Percentiles rank a stretch among this genome's conserved stretches.
phyloP scores from a whole-genome alignment of 495 filamentous ascomycete species.

The Corynascus novoguineensis region DNA sequence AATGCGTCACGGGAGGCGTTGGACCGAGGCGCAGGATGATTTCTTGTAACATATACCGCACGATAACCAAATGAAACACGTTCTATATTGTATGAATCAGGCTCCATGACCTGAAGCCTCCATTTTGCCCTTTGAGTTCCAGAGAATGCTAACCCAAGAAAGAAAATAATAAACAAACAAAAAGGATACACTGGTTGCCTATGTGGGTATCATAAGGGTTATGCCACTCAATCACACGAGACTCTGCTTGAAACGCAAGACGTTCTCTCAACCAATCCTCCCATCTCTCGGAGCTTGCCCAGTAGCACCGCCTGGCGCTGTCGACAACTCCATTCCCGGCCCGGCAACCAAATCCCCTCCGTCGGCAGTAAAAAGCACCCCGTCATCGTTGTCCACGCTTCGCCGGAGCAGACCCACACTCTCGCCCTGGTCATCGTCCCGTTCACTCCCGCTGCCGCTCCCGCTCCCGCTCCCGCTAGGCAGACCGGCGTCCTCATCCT shows the following conservation, averaged over 20 bases:
- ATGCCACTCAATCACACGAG: constrained; percentile 3
- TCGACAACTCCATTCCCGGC: constrained; percentile 1
- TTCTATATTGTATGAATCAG: neutral
- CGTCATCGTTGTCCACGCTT: constrained; percentile 18
- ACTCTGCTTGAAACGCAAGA: too few relatives aligned
- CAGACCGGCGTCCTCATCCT: constrained; percentile 5
- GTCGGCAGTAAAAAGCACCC: constrained; percentile 23
- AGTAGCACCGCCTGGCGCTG: neutral
- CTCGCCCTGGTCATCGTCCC: constrained; percentile 22
- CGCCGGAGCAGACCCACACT: constrained; percentile 22
- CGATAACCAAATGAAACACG: neutral
- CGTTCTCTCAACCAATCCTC: neutral
- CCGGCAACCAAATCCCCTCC: constrained; percentile 20
- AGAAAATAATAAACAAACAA: too few relatives aligned
- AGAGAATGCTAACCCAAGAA: neutral
- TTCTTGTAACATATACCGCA: neutral
- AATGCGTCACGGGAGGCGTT: neutral
- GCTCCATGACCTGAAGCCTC: neutral
- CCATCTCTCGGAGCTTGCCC: neutral
- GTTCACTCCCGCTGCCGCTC: constrained; percentile 20
- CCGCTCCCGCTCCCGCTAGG: constrained; percentile 4
- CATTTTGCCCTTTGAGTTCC: neutral
- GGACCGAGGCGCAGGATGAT: neutral
- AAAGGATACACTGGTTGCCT: neutral
- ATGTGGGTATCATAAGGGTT: constrained; percentile 10